Evolutionary conservation across 2,329 filamentous ascomycete species (phyloP), one percentile per base, ranked within the genome.

Genomic region (Elsinoe necatrix): DNA sequence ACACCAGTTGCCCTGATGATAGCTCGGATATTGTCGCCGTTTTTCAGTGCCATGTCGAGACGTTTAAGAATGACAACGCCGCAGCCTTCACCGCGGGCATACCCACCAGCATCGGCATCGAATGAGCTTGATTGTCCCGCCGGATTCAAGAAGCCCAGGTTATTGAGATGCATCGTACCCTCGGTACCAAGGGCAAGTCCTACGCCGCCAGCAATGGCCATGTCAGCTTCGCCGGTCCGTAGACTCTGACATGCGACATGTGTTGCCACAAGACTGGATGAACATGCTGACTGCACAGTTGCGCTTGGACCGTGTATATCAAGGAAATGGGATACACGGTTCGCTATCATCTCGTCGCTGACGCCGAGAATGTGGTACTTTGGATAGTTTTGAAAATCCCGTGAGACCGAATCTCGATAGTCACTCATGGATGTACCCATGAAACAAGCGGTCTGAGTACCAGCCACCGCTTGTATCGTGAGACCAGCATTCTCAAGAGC

Each of bases 41-140:
- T 72, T 0, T 58, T 64, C 3, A 82, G 57, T 0, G 81, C 81
- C 1, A 71, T 64, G 3, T 63, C 66, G 1, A 83, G 63, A 1
- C 64, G 68, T 63, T 83, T 84, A 0, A 84, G 60, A 0, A 82
- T 65, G 0, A 83, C 61, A 0, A 70, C 67, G 0, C 73, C 73
- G 7, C 80, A 65, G 0, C 78, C 80, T 52, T 84, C 81, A 9
- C 77, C 78, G 0, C 79, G 71, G 14, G 70, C 77, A 63, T 73
- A 79, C 4, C 77, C 78, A 61, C 79, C 67, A 0, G 76, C 79
- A 2, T 63, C 60, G 1, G 62, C 66, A 11, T 66, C 63, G 55
- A 67, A 72, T 23, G 65, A 66, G n/a, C 59, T 52, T 6, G n/a
- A 55, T 25, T 35, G 29, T 18, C 69, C 69, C 14, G 62, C 61